These are phyloP conservation scores for Fomitopsis betulina DNA, from an alignment of 1,284 basidiomycete genomes.

Conservation along the genomic window DNA sequence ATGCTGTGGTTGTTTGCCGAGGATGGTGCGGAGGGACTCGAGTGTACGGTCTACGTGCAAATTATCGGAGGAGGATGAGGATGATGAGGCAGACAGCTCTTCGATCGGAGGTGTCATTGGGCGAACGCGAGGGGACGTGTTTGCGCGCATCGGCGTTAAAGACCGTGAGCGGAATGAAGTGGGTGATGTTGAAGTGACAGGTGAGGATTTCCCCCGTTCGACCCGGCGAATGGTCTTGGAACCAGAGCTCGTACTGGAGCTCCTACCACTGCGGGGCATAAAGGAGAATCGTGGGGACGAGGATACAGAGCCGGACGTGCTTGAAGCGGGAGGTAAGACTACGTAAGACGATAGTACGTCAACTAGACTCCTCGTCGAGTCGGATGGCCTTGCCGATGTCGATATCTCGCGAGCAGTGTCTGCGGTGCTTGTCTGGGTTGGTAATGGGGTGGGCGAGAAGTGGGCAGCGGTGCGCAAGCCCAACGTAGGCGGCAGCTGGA, in stretches of 20 bases:
- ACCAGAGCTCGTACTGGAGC: slow-evolving; percentile 14
- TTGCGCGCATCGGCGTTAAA: slow-evolving; percentile 31
- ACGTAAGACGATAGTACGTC: slow-evolving; percentile 27
- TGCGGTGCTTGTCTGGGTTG: slow-evolving; percentile 15
- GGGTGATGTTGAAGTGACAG: slow-evolving; percentile 15
- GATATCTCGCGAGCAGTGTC: slow-evolving; percentile 14
- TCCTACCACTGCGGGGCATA: slow-evolving; percentile 13
- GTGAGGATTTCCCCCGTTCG: slow-evolving; percentile 21
- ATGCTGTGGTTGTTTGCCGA: slow-evolving; percentile 48
- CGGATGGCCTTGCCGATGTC: slow-evolving; percentile 9
- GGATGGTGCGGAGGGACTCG: slow-evolving; percentile 61
- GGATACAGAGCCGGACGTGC: slow-evolving; percentile 11
- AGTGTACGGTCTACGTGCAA: slow-evolving; percentile 53
- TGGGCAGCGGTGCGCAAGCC: slow-evolving; percentile 49
- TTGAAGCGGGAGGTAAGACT: slow-evolving; percentile 7
- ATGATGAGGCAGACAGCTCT: slow-evolving; percentile 44
- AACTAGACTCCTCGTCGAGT: slow-evolving; percentile 16
- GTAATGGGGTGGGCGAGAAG: slow-evolving; percentile 31
- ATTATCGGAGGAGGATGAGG: slow-evolving; percentile 39
- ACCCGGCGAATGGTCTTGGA: slow-evolving; percentile 13
- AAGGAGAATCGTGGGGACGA: slow-evolving; percentile 15
- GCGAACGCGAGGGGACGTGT: slow-evolving; percentile 23
- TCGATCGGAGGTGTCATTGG: slow-evolving; percentile 53
- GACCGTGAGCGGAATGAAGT: slow-evolving; percentile 31
- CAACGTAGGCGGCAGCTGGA: slow-evolving; percentile 65